These are phyloP conservation scores for Luvunga scandens DNA, from an alignment of 345 rosid genomes.

Conservation along the genomic window DNA sequence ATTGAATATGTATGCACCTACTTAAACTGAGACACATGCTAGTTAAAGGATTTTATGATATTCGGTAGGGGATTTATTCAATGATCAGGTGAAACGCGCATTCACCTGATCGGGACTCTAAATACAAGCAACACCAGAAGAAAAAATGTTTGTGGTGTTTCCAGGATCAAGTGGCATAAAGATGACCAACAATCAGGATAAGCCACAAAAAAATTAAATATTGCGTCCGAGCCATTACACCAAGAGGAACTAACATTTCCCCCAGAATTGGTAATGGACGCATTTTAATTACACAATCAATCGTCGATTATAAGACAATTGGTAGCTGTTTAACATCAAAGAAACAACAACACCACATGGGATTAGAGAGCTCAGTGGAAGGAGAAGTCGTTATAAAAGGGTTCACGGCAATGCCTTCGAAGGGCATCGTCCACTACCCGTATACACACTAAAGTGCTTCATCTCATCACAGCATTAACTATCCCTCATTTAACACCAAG, in stretches of 20 bases:
- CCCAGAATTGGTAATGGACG: slow-evolving; percentile 96
- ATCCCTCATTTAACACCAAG: background rate
- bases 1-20: too few species aligned
- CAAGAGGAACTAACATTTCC: slow-evolving; percentile 66
- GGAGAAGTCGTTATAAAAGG: slow-evolving; percentile 85
- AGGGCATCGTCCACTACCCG: slow-evolving; percentile 71
- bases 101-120: too few species aligned
- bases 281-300: slow-evolving; percentile 11
- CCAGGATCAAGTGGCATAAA: slow-evolving; percentile 65
- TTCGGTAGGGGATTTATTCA: too few species aligned
- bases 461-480: slow-evolving; percentile 64
- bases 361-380: slow-evolving; percentile 80
- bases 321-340: background rate
- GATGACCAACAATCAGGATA: slow-evolving; percentile 63
- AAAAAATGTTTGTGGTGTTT: slow-evolving; percentile 59
- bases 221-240: slow-evolving; percentile 95
- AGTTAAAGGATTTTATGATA: too few species aligned
- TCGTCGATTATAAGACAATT: background rate
- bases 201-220: slow-evolving; percentile 36
- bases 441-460: slow-evolving; percentile 54
- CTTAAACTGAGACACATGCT: too few species aligned
- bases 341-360: background rate
- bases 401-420: slow-evolving; percentile 71
- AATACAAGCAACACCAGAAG: too few species aligned
- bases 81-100: too few species aligned